These are phyloP conservation scores for Nigrospora oryzae DNA, from an alignment of 2,329 filamentous ascomycete species.

Conservation along the genomic window DNA sequence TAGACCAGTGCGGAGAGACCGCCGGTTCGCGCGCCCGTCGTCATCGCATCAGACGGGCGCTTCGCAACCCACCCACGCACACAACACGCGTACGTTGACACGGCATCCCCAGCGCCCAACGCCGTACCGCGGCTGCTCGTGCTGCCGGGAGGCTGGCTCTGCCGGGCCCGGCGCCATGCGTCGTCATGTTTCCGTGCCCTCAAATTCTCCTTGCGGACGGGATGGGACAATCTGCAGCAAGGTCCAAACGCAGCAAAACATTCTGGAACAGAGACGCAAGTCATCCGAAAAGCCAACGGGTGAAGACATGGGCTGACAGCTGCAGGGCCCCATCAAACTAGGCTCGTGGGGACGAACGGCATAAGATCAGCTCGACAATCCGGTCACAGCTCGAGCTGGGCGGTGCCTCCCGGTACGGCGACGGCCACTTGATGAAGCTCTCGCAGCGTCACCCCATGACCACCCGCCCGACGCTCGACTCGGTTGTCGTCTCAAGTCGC, in stretches of 20 bases:
- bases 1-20: too few species aligned
- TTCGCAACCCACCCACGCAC: too few species aligned
- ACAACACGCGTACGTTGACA: too few species aligned
- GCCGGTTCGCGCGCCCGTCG: too few species aligned
- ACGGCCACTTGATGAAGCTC: constrained; percentile 18
- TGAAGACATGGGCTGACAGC: constrained; percentile 12
- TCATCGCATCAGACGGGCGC: too few species aligned
- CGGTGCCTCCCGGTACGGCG: constrained; percentile 14
- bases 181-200: too few species aligned
- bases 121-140: too few species aligned
- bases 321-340: constrained; percentile 15
- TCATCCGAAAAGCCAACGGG: constrained; percentile 16
- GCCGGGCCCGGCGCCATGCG: too few species aligned
- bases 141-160: too few species aligned
- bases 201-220: neutral
- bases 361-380: constrained; percentile 38
- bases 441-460: constrained; percentile 25
- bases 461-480: constrained; percentile 24
- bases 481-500: constrained; percentile 35
- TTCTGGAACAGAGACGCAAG: constrained; percentile 15
- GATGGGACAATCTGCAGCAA: constrained; percentile 16
- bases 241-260: constrained; percentile 19
- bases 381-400: constrained; percentile 34
- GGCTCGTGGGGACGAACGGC: constrained; percentile 26
- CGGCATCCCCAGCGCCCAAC: too few species aligned